Evolutionary conservation across 805 yeast genomes (phyloP), one percentile per base, ranked within the genome.

Genomic region (Spathaspora gorwiae): DNA sequence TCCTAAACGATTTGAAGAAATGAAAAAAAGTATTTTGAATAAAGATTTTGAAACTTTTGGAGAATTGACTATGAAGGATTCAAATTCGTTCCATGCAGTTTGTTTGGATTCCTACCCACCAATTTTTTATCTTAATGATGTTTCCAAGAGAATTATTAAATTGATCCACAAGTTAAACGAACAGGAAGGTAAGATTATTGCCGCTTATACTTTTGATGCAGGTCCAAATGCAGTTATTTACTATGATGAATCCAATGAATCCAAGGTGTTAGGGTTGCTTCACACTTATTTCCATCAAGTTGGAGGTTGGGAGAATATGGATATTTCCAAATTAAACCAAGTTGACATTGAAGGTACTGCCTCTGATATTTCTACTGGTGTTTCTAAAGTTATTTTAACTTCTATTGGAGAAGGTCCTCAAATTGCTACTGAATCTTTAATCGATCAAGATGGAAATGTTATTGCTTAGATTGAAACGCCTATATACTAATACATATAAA

Each of bases 211-310:
- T 1, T 94, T 86, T 60, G 99, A 94, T 66, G 99, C 99, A 30
- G 99, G 99, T 61, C 99, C 99, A 66, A 94, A 94, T 68, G 96
- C 97, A 15, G 99, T 94, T 38, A 78, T 94, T 49, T 94, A 94
- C 70, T 94, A 94, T 62, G 81, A 84, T 61, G 78, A 77, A 53
- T 73, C 81, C 58, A 79, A 92, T 66, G 96, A 90, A 66, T 55
- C 68, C n/a, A 74, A 72, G 50, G 82, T 94, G 7, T 76, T 92
- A 54, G 83, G 90, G 4, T 73, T 87, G 52, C 68, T 94, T 47
- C 71, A 83, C 64, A 70, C 74, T 46, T 74, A 79, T 51, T 83
- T 89, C 57, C 65, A 66, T 40, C 57, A 75, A 41, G 79, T 84
- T 40, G 68, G 72, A 10, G 96, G 96, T 14, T 90, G 97, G 92